Evolutionary conservation across 225 moss, liverwort and hornwort genomes (phyloP).

Genomic region (Sphagnum tenellum): DNA sequence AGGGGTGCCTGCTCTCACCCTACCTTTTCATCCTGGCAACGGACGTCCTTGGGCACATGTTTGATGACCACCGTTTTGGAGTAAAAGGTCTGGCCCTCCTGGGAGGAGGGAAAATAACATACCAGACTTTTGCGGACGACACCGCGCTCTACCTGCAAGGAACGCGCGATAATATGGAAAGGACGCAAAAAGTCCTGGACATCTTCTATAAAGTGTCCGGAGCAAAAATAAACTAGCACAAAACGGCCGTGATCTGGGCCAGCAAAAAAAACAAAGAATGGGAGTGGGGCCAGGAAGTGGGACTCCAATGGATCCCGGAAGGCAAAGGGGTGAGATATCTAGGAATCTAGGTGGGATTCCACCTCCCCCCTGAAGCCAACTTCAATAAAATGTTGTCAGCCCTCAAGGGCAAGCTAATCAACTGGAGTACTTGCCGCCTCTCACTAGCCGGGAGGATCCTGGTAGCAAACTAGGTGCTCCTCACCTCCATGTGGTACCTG

Average conservation of each 20-base stretch:
- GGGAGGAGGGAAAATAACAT: neutral
- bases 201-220: neutral
- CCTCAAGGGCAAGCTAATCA: too few species aligned
- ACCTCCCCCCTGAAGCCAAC: too few species aligned
- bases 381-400: too few species aligned
- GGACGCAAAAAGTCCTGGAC: neutral
- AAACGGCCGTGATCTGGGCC: neutral
- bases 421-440: too few species aligned
- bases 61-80: neutral
- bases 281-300: too few species aligned
- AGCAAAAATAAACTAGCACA: neutral
- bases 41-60: neutral
- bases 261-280: too few species aligned
- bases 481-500: too few species aligned
- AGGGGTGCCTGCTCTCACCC: slow-evolving; percentile 3
- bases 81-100: neutral
- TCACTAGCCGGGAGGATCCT: too few species aligned
- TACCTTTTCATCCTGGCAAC: neutral
- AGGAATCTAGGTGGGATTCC: too few species aligned
- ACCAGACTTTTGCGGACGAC: neutral
- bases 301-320: too few species aligned
- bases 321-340: too few species aligned
- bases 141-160: neutral
- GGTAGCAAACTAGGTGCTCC: too few species aligned
- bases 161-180: neutral